Base-by-base conservation (phyloP, 1,284 basidiomycete species). In the Rhodotorula sp. region DNA sequence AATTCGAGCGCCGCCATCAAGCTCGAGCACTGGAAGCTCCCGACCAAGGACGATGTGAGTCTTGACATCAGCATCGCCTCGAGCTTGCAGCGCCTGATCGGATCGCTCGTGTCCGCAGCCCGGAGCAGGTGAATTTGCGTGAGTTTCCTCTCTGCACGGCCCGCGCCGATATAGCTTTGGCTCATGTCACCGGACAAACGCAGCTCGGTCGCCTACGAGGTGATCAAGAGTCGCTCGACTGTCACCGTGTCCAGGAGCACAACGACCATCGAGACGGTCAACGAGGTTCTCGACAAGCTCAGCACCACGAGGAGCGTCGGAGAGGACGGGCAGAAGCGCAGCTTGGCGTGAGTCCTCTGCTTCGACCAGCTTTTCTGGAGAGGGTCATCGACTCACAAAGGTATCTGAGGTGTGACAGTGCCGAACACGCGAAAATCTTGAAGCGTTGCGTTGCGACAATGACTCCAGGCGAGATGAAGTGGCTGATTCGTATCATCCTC, bases 401-500 rank as follows among this genome's bases (percentile, higher is more conserved):
- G 5, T 1, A 3, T 20, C 26, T n/a, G 66, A n/a, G 58, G 60
- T 53, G 7, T 33, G 18, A 6, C 10, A 95, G 92, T 49, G 87
- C 89, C 30, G 78, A 86, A 14, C 91, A 93, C 76, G 85, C 88
- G 1, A 88, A 86, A 60, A 86, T 93, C 42, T 79, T 95, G 67
- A 87, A 89, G 69, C 84, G 86, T 15, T 83, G 95, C 20, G 91
- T 92, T 78, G 89, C 90, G 76, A 85, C 87, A 59, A 83, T 88
- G 37, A 93, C 91, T 0, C 83, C 92, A 0, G 86, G 88, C 70
- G 91, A 96, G 78, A 93, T 95, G 78, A 86, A 87, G 66, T 98
- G 95, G 95, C 88, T 97, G 65, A 88, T 91, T 22, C 86, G 92
- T 6, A 92, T 98, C 78, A 91, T 98, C 60, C 83, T 98, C 29